These are phyloP conservation scores for Piper longum DNA, from an alignment of 164 flowering plant species.

Conservation along the genomic window DNA sequence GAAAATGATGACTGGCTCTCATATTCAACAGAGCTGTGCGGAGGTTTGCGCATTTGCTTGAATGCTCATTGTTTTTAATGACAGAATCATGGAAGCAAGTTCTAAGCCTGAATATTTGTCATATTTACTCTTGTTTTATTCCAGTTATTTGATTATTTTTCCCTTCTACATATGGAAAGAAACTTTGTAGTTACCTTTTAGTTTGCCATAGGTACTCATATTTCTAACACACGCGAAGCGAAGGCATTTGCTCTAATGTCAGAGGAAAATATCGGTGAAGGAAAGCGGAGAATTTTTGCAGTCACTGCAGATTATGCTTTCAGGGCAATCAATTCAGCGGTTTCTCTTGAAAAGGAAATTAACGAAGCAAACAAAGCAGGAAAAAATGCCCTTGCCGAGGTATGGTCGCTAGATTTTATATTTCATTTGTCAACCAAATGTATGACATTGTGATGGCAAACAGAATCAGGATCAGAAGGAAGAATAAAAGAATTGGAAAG, in stretches of 20 bases:
- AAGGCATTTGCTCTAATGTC: slow-evolving; percentile 81
- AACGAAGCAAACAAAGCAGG: slow-evolving; percentile 45
- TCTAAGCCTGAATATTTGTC: too few relatives aligned
- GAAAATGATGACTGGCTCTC: slow-evolving; percentile 65
- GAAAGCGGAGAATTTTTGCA: slow-evolving; percentile 84
- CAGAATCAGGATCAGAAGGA: too few relatives aligned
- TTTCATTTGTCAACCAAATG: not conserved
- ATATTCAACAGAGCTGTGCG: slow-evolving; percentile 85
- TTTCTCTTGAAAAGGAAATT: slow-evolving; percentile 57
- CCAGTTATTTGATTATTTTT: slow-evolving; percentile 5
- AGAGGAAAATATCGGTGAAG: slow-evolving; percentile 96
- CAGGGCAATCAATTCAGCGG: slow-evolving; percentile 52
- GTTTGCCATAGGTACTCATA: slow-evolving; percentile 67
- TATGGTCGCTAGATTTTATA: slow-evolving; percentile 6
- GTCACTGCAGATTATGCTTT: slow-evolving; percentile 72
- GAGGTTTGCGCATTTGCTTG: slow-evolving; percentile 32
- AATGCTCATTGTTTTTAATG: too few relatives aligned
- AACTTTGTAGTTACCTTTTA: too few relatives aligned
- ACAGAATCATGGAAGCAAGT: too few relatives aligned
- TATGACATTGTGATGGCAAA: too few relatives aligned
- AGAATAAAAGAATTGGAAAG: too few relatives aligned
- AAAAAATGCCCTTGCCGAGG: slow-evolving; percentile 66
- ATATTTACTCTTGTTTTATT: not conserved
- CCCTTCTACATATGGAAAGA: too few relatives aligned
- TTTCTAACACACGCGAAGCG: slow-evolving; percentile 88